phyloP scores from a whole-genome alignment of 306 rosid genomes.

The Ormosia emarginata region DNA sequence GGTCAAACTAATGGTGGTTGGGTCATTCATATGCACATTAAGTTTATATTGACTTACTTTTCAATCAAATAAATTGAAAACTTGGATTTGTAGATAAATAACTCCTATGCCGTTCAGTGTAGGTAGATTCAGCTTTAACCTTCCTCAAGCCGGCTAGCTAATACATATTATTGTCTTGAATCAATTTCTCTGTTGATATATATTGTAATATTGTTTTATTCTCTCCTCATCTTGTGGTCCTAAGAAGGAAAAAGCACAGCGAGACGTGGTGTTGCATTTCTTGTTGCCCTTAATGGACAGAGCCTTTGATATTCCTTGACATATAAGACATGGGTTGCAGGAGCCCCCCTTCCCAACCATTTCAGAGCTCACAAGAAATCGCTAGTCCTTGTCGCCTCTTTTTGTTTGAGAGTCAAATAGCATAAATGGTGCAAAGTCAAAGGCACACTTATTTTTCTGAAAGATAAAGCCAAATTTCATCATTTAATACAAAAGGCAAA shows the following conservation, averaged over 20 bases:
- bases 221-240: neutral
- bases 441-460: neutral
- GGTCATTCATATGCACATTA: neutral
- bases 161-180: neutral
- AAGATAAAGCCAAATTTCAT: neutral
- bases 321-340: neutral
- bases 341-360: neutral
- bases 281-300: neutral
- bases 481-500: neutral
- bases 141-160: neutral
- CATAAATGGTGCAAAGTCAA: neutral
- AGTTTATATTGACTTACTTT: neutral
- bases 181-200: neutral
- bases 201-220: no score
- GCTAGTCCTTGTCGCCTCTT: neutral
- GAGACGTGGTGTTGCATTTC: constrained; percentile 19
- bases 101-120: no score
- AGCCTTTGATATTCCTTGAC: neutral
- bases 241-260: neutral
- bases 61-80: neutral
- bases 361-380: constrained; percentile 16
- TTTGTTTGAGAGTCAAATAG: neutral
- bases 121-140: neutral
- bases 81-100: no score
- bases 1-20: neutral